Evolutionary conservation across 2,329 filamentous ascomycete species (phyloP).

Genomic region (Neocatenulostroma microsporum): DNA sequence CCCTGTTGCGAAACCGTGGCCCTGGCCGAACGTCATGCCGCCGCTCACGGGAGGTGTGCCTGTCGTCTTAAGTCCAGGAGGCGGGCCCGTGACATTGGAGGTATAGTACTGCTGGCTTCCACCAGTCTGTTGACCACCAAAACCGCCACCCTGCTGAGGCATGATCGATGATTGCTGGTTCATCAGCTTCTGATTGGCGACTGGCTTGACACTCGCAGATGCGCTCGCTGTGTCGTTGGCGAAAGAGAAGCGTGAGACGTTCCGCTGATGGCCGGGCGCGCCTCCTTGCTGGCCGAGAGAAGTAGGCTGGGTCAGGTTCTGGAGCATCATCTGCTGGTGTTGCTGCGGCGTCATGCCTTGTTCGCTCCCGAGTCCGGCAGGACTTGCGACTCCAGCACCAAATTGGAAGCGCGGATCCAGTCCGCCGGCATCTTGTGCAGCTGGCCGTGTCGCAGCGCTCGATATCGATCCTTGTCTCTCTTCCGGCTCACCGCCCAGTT

Average conservation of each 20-base stretch:
- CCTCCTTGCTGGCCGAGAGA: constrained; percentile 48
- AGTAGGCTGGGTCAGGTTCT: constrained; percentile 42
- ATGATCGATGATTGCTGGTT: constrained; percentile 84
- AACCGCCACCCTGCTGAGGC: constrained; percentile 44
- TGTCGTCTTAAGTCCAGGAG: constrained; percentile 89
- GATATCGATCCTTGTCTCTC: constrained; percentile 54
- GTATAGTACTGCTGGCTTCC: constrained; percentile 64
- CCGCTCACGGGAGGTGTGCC: constrained; percentile 79
- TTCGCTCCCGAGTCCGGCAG: constrained; percentile 55
- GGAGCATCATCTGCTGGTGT: constrained; percentile 59
- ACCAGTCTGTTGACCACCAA: constrained; percentile 49
- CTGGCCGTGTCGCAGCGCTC: constrained; percentile 62
- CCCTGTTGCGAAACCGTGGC: constrained; percentile 68
- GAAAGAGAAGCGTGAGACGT: constrained; percentile 82
- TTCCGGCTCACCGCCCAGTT: constrained; percentile 87
- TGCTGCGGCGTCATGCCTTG: constrained; percentile 74
- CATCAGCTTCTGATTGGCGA: constrained; percentile 72
- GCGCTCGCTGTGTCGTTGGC: constrained; percentile 62
- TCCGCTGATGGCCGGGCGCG: constrained; percentile 61
- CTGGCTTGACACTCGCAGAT: constrained; percentile 60
- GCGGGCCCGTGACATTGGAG: constrained; percentile 80
- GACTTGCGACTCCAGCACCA: constrained; percentile 34
- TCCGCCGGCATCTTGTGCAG: constrained; percentile 34
- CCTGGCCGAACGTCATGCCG: constrained; percentile 80
- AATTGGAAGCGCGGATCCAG: constrained; percentile 27